Base-by-base conservation (phyloP, 148 eudicot genomes). In the Camellia granthamiana region DNA sequence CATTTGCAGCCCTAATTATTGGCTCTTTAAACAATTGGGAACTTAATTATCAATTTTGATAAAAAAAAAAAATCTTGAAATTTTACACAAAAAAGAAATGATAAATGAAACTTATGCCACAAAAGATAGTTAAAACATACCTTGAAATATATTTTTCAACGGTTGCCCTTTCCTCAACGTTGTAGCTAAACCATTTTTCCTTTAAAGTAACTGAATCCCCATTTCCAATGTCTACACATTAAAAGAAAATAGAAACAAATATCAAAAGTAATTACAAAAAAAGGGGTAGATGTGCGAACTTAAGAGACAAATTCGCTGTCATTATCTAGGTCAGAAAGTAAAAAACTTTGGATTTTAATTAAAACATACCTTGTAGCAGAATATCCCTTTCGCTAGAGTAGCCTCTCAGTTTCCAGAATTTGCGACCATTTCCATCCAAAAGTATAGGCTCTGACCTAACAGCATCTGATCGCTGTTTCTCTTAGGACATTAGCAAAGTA, bases 341-440 rank as follows among this genome's bases (percentile, higher is more conserved):
- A 56, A 23, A 56, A 44, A 30, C 7, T 23, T 3, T 8, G 21
- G 30, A 11, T 30, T 5, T 76, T 6, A n/a, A 30, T 47, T 51
- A 47, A 30, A 52, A 41, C 72, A 76, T 49, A 83, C 85, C 85
- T 75, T 83, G 85, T 69, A 83, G 76, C 69, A 83, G 65, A n/a
- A 84, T 44, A 46, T 69, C 70, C 15, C 62, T 71, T 70, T 71
- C 51, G 13, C 66, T 41, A 42, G 67, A 62, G 68, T 76, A 55
- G 74, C 86, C 74, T 84, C 74, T 80, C 69, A 75, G 64, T 69
- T 84, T 84, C 86, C 86, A 84, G 80, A 80, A 76, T 41, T 70
- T 76, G 51, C 74, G 79, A 63, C 83, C 83, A 42, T 69, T 62
- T 61, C 58, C 65, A 76, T 80, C 86, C 23, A 77, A 59, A 62